A percentile compares a stretch with the other conserved stretches of the same genome.
These are phyloP conservation scores for Pyronema domesticum DNA, from an alignment of 495 filamentous ascomycete species.

Conservation along the genomic window DNA sequence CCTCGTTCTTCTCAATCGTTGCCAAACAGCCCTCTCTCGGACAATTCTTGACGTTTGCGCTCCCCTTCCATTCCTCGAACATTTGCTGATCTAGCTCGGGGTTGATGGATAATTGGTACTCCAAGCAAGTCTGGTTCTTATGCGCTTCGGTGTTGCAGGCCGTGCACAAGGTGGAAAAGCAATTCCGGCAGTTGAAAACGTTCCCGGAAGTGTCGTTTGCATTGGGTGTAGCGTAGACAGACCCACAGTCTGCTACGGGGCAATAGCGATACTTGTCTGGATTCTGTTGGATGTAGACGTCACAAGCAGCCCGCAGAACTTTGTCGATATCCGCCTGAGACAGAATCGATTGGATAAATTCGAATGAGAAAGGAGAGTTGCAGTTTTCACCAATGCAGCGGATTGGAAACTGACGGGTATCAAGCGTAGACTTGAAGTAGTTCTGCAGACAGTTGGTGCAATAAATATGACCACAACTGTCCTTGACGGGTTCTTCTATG, in stretches of 20 bases:
- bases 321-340: conserved; percentile 14
- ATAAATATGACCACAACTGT: conserved; percentile 27
- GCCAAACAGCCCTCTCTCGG: conserved; percentile 14
- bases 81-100: conserved; percentile 9
- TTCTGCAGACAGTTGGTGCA: conserved; percentile 25
- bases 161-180: conserved; percentile 25
- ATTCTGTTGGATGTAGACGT: conserved; percentile 18
- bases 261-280: conserved; percentile 25
- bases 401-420: conserved; percentile 22
- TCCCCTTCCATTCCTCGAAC: conserved; percentile 18
- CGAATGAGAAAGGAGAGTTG: not conserved
- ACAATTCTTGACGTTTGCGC: conserved; percentile 22
- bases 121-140: conserved; percentile 24
- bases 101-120: conserved; percentile 13
- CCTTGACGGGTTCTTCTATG: conserved; percentile 13
- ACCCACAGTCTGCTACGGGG: conserved; percentile 25
- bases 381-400: conserved; percentile 18
- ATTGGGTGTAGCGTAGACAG: conserved; percentile 15
- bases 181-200: conserved; percentile 23
- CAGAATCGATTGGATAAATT: conserved; percentile 7
- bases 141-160: conserved; percentile 22
- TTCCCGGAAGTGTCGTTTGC: conserved; percentile 7
- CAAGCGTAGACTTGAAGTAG: conserved; percentile 17
- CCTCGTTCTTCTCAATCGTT: conserved; percentile 24
- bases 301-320: conserved; percentile 23